phyloP scores from a whole-genome alignment of 345 rosid genomes.

The Gossypium rotundifolium region DNA sequence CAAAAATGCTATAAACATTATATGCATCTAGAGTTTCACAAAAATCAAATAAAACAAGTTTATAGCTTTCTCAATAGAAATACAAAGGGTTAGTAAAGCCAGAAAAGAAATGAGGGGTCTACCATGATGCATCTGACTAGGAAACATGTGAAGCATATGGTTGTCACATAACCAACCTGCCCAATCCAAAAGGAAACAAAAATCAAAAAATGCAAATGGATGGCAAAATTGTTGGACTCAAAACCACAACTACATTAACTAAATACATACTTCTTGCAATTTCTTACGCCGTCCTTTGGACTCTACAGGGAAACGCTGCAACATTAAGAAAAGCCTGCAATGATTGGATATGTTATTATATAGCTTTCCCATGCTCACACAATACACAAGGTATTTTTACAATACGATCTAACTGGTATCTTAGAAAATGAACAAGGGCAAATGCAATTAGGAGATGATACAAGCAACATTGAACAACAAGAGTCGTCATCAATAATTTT shows the following conservation, averaged over 20 bases:
- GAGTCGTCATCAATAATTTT: not conserved
- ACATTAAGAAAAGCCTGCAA: conserved; percentile 85
- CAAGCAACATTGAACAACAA: not conserved
- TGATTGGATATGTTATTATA: conserved; percentile 3
- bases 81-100: not conserved
- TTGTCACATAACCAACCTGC: conserved; percentile 95
- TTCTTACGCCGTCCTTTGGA: conserved; percentile 91
- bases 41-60: not conserved
- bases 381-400: not conserved
- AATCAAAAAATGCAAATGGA: not conserved
- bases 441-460: not conserved
- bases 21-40: not conserved
- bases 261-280: conserved; percentile 65
- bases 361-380: not conserved
- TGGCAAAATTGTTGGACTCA: not conserved
- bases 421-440: not conserved
- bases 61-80: not conserved
- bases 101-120: conserved; percentile 18
- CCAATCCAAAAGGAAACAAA: conserved; percentile 17
- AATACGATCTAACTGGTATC: not conserved
- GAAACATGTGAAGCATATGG: conserved; percentile 87
- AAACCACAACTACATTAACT: conserved; percentile 10
- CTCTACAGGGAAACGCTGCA: conserved; percentile 93
- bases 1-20: not conserved
- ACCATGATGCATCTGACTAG: conserved; percentile 87